Base-by-base conservation (phyloP, 2,329 filamentous ascomycete genomes). In the Coniochaeta sp. region DNA sequence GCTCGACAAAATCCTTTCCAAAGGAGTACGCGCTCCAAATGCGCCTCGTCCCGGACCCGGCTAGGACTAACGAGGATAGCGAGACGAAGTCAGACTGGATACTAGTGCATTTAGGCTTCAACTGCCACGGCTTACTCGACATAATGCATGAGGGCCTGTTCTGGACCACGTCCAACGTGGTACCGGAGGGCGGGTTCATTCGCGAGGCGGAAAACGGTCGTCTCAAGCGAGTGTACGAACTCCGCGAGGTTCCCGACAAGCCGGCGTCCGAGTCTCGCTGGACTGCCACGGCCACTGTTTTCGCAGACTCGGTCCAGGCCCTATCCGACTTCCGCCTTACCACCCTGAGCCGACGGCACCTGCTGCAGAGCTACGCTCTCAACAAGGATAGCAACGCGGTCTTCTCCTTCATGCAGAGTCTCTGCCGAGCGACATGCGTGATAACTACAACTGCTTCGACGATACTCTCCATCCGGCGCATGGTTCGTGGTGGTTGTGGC, bases 401-500 rank as follows among this genome's bases (percentile, higher is more conserved):
- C 45, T 48, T 48, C 45, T 3, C 30, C 13, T 48, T 16, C 18
- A n/a, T 9, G 30, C 28, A 48, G 24, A n/a, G 3, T 12, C 7
- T 24, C 16, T n/a, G n/a, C 9, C 30, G 9, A 9, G 9, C n/a
- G 14, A 14, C 7, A n/a, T 9, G 7, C n/a, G n/a, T n/a, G 5
- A 14, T 2, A 48, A 48, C n/a, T 28, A 4, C 45, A 48, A 48
- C 27, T 48, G 45, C 24, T 48, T 28, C 26, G 18, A 4, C 14
- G 45, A 48, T 14, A 31, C 16, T 7, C 45, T 48, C 26, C 26
- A 48, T 31, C 45, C 45, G n/a, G 16, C 6, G 45, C 9, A 31
- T 14, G 45, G 45, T 12, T 48, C 45, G 45, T 48, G 45, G 45
- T 48, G 45, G 45, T 48, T 48, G 24, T 48, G n/a, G 24, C 45